Base-by-base conservation (phyloP, 2,329 filamentous ascomycete species). In the Arachnomyces sp. region DNA sequence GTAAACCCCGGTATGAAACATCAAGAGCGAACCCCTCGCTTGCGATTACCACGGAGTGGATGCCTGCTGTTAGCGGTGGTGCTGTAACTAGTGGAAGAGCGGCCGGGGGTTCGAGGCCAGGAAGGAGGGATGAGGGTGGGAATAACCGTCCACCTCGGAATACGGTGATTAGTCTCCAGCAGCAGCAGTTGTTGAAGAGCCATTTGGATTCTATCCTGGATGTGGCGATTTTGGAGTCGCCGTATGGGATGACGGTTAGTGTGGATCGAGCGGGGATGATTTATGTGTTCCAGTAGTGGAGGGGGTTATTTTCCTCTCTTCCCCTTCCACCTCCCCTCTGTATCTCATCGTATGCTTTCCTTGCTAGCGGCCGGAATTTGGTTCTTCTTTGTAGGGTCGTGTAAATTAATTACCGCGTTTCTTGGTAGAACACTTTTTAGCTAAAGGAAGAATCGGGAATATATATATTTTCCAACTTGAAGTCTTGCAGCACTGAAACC, bases 221-320 rank as follows among this genome's bases (percentile, higher is more conserved):
- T 64, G 80, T 95, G 50, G 83, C 83, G n/a, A 67, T 96, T 55
- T 63, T 98, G 50, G 87, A 95, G 67, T 73, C 77, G 48, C 92
- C 92, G 16, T 95, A 94, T 61, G 84, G 83, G 3, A 95, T 96
- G 86, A 83, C 89, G 28, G 73, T 96, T 36, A 93, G 84, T 49
- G 89, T 84, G 39, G 92, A 98, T 68, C 73, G 90, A 52, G 84
- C 82, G 30, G 92, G 92, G 0, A 81, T 90, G 59, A 79, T 96
- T 34, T 94, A 92, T 71, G 81, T 95, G 39, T 94, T 79, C 59
- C 75, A 77, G 57, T 81, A 58, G 60, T n/a, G 11, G 7, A 35
- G 15, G 15, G 13, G 18, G 5, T 30, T 5, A 28, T 34, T 29
- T 28, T 13, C 17, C 34, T 40, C 14, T 28, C 28, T 36, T 29